These are phyloP conservation scores for Chloranthus sessilifolius DNA, from an alignment of 164 flowering plant species.

Conservation along the genomic window DNA sequence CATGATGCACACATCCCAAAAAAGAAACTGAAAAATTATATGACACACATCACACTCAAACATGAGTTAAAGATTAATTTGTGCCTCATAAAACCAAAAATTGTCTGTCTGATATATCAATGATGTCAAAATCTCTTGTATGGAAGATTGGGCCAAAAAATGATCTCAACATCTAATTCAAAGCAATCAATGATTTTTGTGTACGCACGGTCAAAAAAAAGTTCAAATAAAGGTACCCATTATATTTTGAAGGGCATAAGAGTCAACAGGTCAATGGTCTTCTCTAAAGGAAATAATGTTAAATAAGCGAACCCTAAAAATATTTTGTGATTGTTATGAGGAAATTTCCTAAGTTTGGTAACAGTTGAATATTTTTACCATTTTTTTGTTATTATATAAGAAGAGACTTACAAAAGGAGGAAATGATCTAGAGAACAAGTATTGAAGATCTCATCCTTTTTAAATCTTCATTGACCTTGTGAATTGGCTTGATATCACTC, in stretches of 20 bases:
- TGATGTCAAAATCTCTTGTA: no score
- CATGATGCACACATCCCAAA: no score
- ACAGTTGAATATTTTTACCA: constrained; percentile 1
- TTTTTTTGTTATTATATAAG: neutral
- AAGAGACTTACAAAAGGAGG: constrained; percentile 3
- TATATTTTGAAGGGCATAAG: neutral
- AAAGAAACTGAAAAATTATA: no score
- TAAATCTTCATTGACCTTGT: neutral
- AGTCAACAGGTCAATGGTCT: neutral
- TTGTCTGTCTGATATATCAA: no score
- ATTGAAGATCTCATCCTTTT: neutral
- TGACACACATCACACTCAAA: no score
- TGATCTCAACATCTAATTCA: no score
- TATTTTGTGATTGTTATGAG: neutral
- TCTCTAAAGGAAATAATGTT: constrained; percentile 6
- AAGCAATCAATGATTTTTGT: no score
- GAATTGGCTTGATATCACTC: neutral
- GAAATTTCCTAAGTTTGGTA: constrained; percentile 2
- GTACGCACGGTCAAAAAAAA: neutral
- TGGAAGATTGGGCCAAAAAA: no score
- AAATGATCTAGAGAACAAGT: constrained; percentile 4
- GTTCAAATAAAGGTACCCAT: neutral
- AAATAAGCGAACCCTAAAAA: constrained; percentile 2
- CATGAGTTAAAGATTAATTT: no score
- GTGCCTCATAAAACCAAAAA: no score